Percentiles rank a stretch among this genome's conserved stretches.
Evolutionary conservation across 2,329 filamentous ascomycete genomes (phyloP).

Genomic region (Diaporthe velutina): DNA sequence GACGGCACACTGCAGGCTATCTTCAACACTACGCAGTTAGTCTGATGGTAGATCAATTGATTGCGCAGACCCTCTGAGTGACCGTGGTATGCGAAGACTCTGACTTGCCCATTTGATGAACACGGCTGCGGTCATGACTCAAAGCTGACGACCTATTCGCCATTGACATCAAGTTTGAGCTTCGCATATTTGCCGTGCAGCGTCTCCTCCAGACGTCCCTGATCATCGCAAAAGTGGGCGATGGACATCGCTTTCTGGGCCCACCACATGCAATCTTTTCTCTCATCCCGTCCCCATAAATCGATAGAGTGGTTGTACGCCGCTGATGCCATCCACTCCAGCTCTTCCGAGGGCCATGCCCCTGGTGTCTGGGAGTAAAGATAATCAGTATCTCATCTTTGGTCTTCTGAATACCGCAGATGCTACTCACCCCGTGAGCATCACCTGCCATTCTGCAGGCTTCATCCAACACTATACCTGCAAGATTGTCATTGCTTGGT

Average conservation of each 20-base stretch:
- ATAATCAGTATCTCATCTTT: neutral
- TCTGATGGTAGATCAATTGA: neutral
- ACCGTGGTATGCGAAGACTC: neutral
- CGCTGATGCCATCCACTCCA: conserved; percentile 81
- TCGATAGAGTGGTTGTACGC: conserved; percentile 80
- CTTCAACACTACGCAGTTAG: neutral
- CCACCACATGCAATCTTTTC: conserved; percentile 70
- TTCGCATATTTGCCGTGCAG: conserved; percentile 60
- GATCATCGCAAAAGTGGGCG: conserved; percentile 70
- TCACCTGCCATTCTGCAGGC: conserved; percentile 66
- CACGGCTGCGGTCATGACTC: neutral
- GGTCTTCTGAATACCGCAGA: conserved; percentile 45
- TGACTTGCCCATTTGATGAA: neutral
- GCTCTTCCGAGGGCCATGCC: conserved; percentile 73
- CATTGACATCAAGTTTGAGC: conserved; percentile 48
- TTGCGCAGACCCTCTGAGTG: neutral
- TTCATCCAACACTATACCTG: conserved; percentile 74
- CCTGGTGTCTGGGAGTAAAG: conserved; percentile 27
- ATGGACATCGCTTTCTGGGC: conserved; percentile 72
- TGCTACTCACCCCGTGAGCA: conserved; percentile 58
- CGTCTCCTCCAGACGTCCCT: conserved; percentile 57
- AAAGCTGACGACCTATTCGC: neutral
- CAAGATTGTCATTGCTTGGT: conserved; percentile 65
- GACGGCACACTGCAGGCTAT: neutral
- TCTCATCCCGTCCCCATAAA: conserved; percentile 68